Evolutionary conservation across 805 yeast genomes (phyloP), one percentile per base, ranked within the genome.

Genomic region (Candida jianshihensis): DNA sequence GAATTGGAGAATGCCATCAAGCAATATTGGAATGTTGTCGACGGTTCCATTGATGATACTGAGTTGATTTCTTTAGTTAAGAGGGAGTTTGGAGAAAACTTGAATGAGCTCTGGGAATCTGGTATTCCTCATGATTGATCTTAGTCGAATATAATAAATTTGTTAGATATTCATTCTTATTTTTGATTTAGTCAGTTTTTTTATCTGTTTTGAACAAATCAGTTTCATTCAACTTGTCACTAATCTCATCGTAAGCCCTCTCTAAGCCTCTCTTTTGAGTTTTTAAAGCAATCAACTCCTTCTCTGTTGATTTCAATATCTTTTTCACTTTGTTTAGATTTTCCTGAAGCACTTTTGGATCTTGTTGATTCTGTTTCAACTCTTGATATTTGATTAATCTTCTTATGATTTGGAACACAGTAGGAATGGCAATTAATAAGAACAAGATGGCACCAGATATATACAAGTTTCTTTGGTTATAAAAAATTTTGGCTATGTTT

Each of bases 101-200:
- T 73, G 40, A 73, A 83, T 52, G 84, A 78, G 52, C 68, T 73
- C 3, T 86, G 95, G 95, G 52, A 53, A 9, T 66, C 73, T 18
- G 76, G 75, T n/a, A 59, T 68, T 31, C 46, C 43, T 12, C 56
- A 51, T 31, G 35, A 31, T 13, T 31, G 28, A 13, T 31, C n/a
- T n/a, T n/a, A n/a, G n/a, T n/a, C n/a, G n/a, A n/a, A n/a, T n/a
- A n/a, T n/a, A n/a, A n/a, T n/a, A n/a, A n/a, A n/a, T n/a, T n/a
- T n/a, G n/a, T n/a, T n/a, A n/a, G n/a, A n/a, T n/a, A n/a, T n/a
- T n/a, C n/a, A n/a, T n/a, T n/a, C n/a, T n/a, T n/a, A n/a, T n/a
- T n/a, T n/a, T n/a, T n/a, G n/a, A n/a, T n/a, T n/a, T n/a, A 50
- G 24, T 44, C 54, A 19, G 39, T 19, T 18, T 28, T 35, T 9